Conservation (phyloP, 2,329 filamentous ascomycete species). For the Pyrenochaeta sp. region DNA sequence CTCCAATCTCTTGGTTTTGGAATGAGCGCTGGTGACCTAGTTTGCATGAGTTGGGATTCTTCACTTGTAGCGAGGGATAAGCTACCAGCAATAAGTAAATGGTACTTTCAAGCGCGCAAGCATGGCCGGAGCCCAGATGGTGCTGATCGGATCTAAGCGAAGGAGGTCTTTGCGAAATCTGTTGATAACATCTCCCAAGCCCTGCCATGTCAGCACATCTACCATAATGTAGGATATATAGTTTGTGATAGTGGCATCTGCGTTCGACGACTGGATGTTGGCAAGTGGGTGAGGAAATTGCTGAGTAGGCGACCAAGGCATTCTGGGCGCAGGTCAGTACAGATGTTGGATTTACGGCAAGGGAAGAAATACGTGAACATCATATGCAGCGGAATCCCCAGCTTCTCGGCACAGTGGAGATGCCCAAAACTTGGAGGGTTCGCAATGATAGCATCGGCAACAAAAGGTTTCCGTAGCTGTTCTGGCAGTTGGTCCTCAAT, state of each 20-base stretch:
- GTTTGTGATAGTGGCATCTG: constrained; percentile 51
- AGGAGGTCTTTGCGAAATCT: constrained; percentile 51
- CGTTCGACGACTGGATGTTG: constrained; percentile 53
- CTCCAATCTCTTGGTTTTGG: constrained; percentile 57
- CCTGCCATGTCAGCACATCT: constrained; percentile 61
- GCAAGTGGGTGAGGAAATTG: constrained; percentile 62
- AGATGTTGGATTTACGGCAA: neutral
- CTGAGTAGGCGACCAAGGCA: constrained; percentile 60
- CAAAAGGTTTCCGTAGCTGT: constrained; percentile 62
- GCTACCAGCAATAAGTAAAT: constrained; percentile 57
- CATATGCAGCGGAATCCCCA: constrained; percentile 77
- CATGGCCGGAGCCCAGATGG: constrained; percentile 50
- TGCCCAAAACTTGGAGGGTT: constrained; percentile 38
- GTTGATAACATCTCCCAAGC: constrained; percentile 59
- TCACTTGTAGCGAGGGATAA: neutral
- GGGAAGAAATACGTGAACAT: constrained; percentile 74
- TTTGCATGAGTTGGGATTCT: neutral
- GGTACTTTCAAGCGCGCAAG: constrained; percentile 52
- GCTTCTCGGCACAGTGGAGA: constrained; percentile 75
- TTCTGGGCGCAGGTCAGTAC: constrained; percentile 27
- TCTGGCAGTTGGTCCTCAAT: constrained; percentile 49
- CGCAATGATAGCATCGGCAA: constrained; percentile 66
- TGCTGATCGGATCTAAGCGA: constrained; percentile 51
- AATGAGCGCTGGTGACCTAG: constrained; percentile 51
- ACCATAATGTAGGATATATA: constrained; percentile 59